Base-by-base conservation (phyloP, 495 filamentous ascomycete species). In the Bacidia gigantensis region DNA sequence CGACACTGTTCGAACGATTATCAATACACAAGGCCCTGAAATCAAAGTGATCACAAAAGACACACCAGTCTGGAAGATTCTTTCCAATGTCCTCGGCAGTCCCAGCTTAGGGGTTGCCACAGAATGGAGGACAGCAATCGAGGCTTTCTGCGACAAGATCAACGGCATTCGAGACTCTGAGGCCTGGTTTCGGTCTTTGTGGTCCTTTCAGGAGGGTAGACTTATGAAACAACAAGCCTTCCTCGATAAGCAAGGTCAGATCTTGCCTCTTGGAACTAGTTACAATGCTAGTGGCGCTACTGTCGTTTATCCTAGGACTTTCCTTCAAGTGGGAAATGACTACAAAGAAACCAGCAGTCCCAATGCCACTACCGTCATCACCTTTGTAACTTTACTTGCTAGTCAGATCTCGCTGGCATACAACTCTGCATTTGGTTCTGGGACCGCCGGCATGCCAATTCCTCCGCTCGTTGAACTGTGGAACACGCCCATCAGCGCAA, bases 181-280 rank as follows among this genome's bases (percentile, higher is more conserved):
- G 17, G 42, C 42, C 10, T 45, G 42, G 42, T 45, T 45, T 17
- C n/a, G 42, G 42, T 45, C 42, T 10, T 17, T 45, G 7, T 45
- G 42, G 42, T 45, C 42, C 5, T 45, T 45, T 45, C 42, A 45
- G 18, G 42, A 45, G 17, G 42, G 7, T 18, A 17, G 42, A 17
- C 21, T 45, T 5, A 45, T 45, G 42, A 45, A 45, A 23, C n/a
- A 45, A 18, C 42, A 45, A 45, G 42, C 42, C n/a, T 45, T 45
- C 18, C n/a, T 45, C 21, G 42, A 45, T 17, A 45, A 17, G 5
- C 21, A 17, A 10, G 42, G 42, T 18, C n/a, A 45, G 10, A 17
- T 45, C n/a, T 45, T 45, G 21, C 42, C 42, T 17, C 42, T 45
- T 14, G 42, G n/a, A 5, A 18, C 42, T 7, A 23, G 18, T 23